phyloP scores from a whole-genome alignment of 352 stramenopile species.

The Phytophthora lateralis region DNA sequence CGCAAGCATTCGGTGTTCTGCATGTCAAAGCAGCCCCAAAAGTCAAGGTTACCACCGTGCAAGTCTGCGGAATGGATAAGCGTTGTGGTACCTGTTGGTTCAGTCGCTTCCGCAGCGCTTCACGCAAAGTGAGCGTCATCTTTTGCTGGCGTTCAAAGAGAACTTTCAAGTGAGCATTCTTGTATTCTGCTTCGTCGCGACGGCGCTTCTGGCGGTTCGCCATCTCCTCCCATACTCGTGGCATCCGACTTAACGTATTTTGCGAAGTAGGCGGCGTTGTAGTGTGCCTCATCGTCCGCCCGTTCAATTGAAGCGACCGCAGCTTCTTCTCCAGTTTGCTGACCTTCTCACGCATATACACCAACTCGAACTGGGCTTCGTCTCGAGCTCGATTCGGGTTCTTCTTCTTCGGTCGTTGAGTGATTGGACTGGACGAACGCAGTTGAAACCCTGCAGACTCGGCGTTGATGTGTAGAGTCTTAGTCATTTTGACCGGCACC shows the following conservation, averaged over 20 bases:
- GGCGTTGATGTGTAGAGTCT: neutral
- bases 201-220: constrained; percentile 1
- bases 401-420: neutral
- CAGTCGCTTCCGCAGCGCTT: constrained; percentile 7
- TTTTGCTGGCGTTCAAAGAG: constrained; percentile 27
- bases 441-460: constrained; percentile 4
- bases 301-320: constrained; percentile 23
- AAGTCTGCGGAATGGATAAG: neutral
- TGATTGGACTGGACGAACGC: neutral
- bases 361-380: constrained; percentile 56
- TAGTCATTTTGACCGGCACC: neutral
- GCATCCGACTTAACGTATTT: neutral
- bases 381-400: constrained; percentile 26
- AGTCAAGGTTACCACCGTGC: neutral
- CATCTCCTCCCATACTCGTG: constrained; percentile 9
- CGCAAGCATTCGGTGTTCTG: neutral
- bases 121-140: constrained; percentile 9
- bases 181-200: constrained; percentile 15
- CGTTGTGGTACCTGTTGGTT: constrained; percentile 10
- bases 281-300: neutral
- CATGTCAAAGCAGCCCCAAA: neutral
- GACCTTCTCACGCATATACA: constrained; percentile 65
- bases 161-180: constrained; percentile 28
- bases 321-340: constrained; percentile 52
- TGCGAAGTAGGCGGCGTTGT: neutral